Percentiles rank a stretch among this genome's conserved stretches.
These are phyloP conservation scores for Paraphoma sp. DNA, from an alignment of 2,329 filamentous ascomycete genomes.

Conservation along the genomic window DNA sequence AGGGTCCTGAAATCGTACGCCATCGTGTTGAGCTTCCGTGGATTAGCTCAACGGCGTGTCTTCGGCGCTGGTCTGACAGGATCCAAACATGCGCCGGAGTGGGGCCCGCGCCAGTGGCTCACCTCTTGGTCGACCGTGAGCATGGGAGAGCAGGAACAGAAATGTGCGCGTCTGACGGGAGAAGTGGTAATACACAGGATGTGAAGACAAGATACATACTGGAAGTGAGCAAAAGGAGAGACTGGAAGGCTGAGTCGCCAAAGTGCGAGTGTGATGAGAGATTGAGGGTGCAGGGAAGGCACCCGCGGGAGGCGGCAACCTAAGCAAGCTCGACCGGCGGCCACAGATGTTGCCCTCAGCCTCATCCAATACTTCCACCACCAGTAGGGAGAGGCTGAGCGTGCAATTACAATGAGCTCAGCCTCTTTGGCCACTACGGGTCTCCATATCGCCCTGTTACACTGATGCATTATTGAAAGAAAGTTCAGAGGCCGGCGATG, in stretches of 20 bases:
- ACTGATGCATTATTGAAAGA: too few species aligned
- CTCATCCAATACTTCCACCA: not conserved
- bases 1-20: not conserved
- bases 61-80: not conserved
- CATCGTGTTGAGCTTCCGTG: not conserved
- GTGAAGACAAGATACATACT: not conserved
- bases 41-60: not conserved
- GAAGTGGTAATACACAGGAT: not conserved
- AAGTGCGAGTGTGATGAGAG: not conserved
- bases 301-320: not conserved
- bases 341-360: not conserved
- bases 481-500: not conserved
- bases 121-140: not conserved
- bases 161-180: not conserved
- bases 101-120: not conserved
- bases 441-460: too few species aligned
- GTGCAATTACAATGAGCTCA: too few species aligned
- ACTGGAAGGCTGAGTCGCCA: not conserved
- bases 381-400: not conserved
- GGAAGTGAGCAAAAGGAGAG: not conserved
- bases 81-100: not conserved
- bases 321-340: constrained; percentile 2
- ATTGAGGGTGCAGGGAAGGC: not conserved
- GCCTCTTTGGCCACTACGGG: too few species aligned
- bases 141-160: not conserved